Conservation (phyloP, 306 rosid genomes). For the Quercus glauca region DNA sequence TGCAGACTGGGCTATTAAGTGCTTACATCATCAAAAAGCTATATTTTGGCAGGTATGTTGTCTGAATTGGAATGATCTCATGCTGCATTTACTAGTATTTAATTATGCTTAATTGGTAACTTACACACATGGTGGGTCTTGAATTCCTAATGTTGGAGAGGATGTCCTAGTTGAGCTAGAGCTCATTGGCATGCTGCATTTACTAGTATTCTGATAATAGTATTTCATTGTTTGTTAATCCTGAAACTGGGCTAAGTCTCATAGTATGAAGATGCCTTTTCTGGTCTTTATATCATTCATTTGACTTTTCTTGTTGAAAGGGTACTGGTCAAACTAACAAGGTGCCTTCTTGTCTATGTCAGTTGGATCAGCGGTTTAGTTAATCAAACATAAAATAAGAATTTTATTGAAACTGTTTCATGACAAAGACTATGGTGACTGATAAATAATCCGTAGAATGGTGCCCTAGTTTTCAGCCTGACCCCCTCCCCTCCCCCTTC, state of each 20-base stretch:
- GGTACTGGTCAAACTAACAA: background rate
- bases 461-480: background rate
- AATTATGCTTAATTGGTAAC: background rate
- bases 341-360: background rate
- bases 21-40: conserved; percentile 85
- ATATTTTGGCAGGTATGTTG: conserved; percentile 79
- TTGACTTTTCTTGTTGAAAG: conserved; percentile 14
- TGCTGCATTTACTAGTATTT: background rate
- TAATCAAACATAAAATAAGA: background rate
- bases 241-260: background rate
- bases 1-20: conserved; percentile 89
- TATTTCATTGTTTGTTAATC: background rate
- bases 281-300: background rate
- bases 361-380: background rate
- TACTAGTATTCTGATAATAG: background rate
- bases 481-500: background rate
- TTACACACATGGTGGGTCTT: no score
- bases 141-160: no score
- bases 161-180: no score
- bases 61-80: conserved; percentile 1
- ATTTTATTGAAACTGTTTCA: background rate
- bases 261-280: background rate
- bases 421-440: background rate
- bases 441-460: background rate
- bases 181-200: background rate